A percentile compares a stretch with the other conserved stretches of the same genome.
These are phyloP conservation scores for Tuber brumale DNA, from an alignment of 495 filamentous ascomycete genomes.

Conservation along the genomic window DNA sequence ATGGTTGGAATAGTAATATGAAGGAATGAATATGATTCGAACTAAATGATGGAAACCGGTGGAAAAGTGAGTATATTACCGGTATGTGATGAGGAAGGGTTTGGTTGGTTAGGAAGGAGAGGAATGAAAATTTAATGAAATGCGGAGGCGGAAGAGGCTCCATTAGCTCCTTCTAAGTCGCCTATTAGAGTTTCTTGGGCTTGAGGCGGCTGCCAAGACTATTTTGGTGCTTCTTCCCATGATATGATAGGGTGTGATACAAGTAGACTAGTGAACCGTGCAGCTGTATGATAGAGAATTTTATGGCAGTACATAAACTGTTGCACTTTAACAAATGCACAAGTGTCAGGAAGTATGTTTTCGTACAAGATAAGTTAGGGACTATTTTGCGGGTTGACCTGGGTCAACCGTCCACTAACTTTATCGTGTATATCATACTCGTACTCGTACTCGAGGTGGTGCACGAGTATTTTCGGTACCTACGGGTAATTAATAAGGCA, in stretches of 20 bases:
- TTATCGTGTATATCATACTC: neutral
- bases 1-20: constrained; percentile 17
- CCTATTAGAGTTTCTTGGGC: neutral
- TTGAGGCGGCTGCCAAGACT: neutral
- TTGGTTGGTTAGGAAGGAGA: neutral
- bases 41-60: neutral
- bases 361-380: neutral
- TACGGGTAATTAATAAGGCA: neutral
- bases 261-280: neutral
- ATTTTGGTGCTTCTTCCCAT: neutral
- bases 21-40: neutral
- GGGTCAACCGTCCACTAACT: neutral
- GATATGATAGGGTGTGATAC: neutral
- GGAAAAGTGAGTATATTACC: neutral
- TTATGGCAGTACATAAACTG: neutral
- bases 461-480: neutral
- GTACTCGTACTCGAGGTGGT: neutral
- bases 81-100: neutral
- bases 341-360: neutral
- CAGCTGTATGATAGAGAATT: neutral
- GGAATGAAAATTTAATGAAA: neutral
- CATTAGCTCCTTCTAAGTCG: neutral
- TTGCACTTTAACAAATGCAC: neutral
- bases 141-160: constrained; percentile 1
- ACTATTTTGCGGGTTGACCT: neutral